Conservation (phyloP, 2,329 filamentous ascomycete species). For the Aspergillus sp. region DNA sequence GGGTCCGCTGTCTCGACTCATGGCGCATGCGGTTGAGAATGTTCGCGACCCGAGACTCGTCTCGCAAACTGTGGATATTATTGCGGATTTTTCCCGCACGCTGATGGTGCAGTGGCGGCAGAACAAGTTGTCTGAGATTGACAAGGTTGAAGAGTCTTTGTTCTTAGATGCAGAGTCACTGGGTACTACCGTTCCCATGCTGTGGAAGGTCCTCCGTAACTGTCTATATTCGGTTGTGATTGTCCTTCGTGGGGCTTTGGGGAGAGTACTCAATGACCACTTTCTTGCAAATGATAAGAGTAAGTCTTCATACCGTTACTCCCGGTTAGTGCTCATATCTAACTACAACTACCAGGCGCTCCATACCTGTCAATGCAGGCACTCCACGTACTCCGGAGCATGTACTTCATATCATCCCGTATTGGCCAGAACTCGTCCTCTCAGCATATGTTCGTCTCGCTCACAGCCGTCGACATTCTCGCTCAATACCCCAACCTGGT, state of each 20-base stretch:
- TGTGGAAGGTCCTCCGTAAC: conserved; percentile 71
- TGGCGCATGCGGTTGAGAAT: conserved; percentile 56
- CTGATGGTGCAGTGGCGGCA: conserved; percentile 67
- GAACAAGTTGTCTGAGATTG: conserved; percentile 66
- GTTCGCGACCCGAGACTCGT: conserved; percentile 41
- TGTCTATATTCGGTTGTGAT: conserved; percentile 70
- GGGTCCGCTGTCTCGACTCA: conserved; percentile 57
- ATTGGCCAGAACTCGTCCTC: conserved; percentile 69
- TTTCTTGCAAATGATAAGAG: conserved; percentile 48
- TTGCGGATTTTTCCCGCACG: conserved; percentile 60
- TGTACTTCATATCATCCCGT: conserved; percentile 75
- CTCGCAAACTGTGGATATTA: conserved; percentile 47
- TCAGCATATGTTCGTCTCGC: conserved; percentile 75
- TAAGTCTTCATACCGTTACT: conserved; percentile 24
- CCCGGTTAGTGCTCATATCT: too few species aligned
- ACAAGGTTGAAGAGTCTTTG: conserved; percentile 58
- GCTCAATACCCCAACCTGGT: conserved; percentile 61
- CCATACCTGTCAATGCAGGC: conserved; percentile 63
- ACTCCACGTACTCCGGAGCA: conserved; percentile 65
- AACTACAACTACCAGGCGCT: conserved; percentile 30
- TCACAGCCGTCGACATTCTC: conserved; percentile 75
- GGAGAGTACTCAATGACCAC: conserved; percentile 55
- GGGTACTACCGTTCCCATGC: conserved; percentile 58
- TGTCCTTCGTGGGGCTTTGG: conserved; percentile 65
- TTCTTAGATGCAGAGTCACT: conserved; percentile 60